Evolutionary conservation across 73 alveolate genomes (phyloP).

Genomic region (Paraurostyla sp.): DNA sequence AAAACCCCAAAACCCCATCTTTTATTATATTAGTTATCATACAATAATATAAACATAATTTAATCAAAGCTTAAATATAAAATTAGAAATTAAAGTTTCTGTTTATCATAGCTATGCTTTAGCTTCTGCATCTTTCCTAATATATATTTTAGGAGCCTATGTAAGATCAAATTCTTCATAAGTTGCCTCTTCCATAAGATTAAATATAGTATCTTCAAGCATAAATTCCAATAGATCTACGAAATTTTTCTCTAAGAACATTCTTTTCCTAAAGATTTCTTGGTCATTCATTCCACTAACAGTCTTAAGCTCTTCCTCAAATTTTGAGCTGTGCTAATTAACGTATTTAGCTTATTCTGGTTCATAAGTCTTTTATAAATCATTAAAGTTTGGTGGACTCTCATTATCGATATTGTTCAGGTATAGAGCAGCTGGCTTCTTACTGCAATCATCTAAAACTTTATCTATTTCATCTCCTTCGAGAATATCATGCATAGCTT

Average conservation of each 20-base stretch:
- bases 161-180: constrained; percentile 97
- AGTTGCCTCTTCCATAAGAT: constrained; percentile 95
- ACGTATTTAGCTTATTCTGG: constrained; percentile 25
- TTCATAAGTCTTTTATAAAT: background rate
- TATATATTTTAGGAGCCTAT: constrained; percentile 94
- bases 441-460: constrained; percentile 67
- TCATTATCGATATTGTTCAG: constrained; percentile 56
- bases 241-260: constrained; percentile 84
- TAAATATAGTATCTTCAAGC: constrained; percentile 97
- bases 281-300: constrained; percentile 67
- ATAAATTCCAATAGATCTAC: constrained; percentile 89
- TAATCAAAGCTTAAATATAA: too few relatives aligned
- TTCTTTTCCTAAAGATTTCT: constrained; percentile 70
- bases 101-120: too few relatives aligned
- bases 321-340: background rate
- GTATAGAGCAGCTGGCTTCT: constrained; percentile 74
- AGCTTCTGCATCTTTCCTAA: constrained; percentile 81
- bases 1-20: too few relatives aligned
- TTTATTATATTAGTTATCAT: too few relatives aligned
- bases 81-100: too few relatives aligned
- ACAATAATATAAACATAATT: too few relatives aligned
- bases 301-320: constrained; percentile 41
- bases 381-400: constrained; percentile 50
- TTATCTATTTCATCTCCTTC: constrained; percentile 77
- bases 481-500: constrained; percentile 80